phyloP scores from a whole-genome alignment of 306 rosid species.

The Betula pendula region DNA sequence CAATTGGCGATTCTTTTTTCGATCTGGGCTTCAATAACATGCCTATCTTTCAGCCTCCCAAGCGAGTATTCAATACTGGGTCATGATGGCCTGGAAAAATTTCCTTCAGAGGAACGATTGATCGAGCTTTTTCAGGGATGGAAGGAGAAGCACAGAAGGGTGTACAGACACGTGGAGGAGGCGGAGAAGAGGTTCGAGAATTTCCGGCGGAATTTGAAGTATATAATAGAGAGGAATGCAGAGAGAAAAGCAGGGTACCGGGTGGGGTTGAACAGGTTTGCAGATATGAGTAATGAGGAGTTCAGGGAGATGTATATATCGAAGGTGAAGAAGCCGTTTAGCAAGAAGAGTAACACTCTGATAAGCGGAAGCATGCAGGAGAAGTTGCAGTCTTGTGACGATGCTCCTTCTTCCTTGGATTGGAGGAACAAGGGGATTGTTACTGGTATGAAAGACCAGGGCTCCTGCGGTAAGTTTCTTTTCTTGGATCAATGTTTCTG shows the following conservation, averaged over 20 bases:
- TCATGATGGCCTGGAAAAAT: conserved; percentile 31
- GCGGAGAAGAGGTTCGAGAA: conserved; percentile 51
- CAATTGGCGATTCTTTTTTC: conserved; percentile 32
- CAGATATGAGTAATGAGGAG: conserved; percentile 77
- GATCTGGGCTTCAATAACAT: conserved; percentile 37
- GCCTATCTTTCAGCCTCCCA: conserved; percentile 40
- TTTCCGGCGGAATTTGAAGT: conserved; percentile 66
- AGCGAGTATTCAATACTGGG: conserved; percentile 52
- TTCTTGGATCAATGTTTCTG: not conserved
- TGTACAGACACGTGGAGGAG: conserved; percentile 55
- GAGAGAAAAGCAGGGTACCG: conserved; percentile 36
- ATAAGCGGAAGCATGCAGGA: conserved; percentile 24
- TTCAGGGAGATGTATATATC: conserved; percentile 49
- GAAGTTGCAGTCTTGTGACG: conserved; percentile 42
- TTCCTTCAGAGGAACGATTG: conserved; percentile 52
- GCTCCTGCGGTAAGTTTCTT: conserved; percentile 52
- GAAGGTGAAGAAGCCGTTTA: conserved; percentile 51
- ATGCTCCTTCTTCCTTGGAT: conserved; percentile 61
- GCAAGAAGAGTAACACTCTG: conserved; percentile 21
- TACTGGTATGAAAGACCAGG: conserved; percentile 67
- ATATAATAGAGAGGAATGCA: conserved; percentile 54
- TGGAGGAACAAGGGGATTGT: conserved; percentile 80
- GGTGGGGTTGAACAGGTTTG: conserved; percentile 71
- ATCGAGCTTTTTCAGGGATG: conserved; percentile 63
- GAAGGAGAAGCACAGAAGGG: conserved; percentile 52